phyloP scores from a whole-genome alignment of 768 basidiomycete species.

The Sporobolomyces pararoseus region DNA sequence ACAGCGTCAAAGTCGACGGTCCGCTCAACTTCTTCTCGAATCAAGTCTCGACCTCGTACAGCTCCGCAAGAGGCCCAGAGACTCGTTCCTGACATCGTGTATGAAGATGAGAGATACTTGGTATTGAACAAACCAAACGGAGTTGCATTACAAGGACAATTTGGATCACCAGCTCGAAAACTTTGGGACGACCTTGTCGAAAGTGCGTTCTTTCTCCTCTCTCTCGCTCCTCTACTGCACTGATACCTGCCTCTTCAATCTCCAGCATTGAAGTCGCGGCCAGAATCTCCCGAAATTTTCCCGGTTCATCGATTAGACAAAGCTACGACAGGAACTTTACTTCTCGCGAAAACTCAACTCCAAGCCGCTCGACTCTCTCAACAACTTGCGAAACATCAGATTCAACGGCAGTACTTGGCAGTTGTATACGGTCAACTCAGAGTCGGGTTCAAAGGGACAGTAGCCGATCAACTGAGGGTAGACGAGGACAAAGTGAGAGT shows the following conservation, averaged over 20 bases:
- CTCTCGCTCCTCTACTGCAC: neutral
- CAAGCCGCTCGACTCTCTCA: constrained; percentile 14
- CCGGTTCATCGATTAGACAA: constrained; percentile 40
- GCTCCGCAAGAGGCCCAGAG: neutral
- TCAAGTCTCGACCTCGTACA: neutral
- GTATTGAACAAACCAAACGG: constrained; percentile 35
- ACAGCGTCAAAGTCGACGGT: neutral
- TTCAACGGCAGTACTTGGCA: constrained; percentile 33
- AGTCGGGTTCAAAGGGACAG: constrained; percentile 21
- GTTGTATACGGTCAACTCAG: constrained; percentile 35
- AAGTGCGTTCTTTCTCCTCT: neutral
- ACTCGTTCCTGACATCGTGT: constrained; percentile 9
- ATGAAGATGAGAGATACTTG: constrained; percentile 6
- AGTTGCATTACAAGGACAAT: constrained; percentile 20
- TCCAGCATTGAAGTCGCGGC: neutral
- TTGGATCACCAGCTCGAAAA: constrained; percentile 9
- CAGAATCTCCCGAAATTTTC: neutral
- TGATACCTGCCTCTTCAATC: neutral
- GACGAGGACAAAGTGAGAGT: constrained; percentile 33
- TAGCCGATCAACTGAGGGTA: constrained; percentile 4
- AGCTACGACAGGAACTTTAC: constrained; percentile 20
- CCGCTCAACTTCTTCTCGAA: neutral
- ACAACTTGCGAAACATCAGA: constrained; percentile 23
- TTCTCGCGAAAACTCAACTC: constrained; percentile 19
- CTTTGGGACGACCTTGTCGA: constrained; percentile 21